These are phyloP conservation scores for Penicillium crystallinum DNA, from an alignment of 495 filamentous ascomycete genomes.

Conservation along the genomic window DNA sequence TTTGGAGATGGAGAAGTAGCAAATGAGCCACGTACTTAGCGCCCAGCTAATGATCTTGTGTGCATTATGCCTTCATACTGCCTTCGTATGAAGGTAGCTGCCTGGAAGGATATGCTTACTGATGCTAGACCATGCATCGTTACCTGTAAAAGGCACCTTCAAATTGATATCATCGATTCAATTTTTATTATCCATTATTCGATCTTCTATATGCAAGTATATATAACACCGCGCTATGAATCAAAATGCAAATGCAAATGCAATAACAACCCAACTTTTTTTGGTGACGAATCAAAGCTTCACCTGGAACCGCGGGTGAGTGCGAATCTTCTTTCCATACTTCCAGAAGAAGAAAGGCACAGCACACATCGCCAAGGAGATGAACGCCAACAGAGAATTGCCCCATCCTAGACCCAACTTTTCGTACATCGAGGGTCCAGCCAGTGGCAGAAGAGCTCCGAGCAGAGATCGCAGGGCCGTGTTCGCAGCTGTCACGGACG, in stretches of 20 bases:
- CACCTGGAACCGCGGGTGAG: constrained; percentile 1
- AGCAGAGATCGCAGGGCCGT: constrained; percentile 54
- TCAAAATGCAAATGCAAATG: constrained; percentile 2
- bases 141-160: neutral
- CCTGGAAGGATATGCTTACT: too few species aligned
- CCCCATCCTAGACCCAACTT: constrained; percentile 43
- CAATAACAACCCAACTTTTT: neutral
- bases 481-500: constrained; percentile 58
- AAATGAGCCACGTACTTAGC: too few species aligned
- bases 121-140: too few species aligned
- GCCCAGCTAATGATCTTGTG: too few species aligned
- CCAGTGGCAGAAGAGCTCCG: constrained; percentile 52
- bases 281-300: neutral
- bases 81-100: too few species aligned
- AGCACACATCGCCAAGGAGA: constrained; percentile 35
- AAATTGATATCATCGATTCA: neutral
- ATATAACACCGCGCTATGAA: neutral
- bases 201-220: neutral
- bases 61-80: too few species aligned
- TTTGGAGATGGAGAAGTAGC: too few species aligned
- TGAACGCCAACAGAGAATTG: constrained; percentile 42
- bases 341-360: constrained; percentile 37
- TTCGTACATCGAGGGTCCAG: constrained; percentile 38
- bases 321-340: constrained; percentile 32
- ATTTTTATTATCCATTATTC: neutral